Evolutionary conservation across 2,329 filamentous ascomycete species (phyloP), one percentile per base, ranked within the genome.

Genomic region (Colletotrichum falcatum): DNA sequence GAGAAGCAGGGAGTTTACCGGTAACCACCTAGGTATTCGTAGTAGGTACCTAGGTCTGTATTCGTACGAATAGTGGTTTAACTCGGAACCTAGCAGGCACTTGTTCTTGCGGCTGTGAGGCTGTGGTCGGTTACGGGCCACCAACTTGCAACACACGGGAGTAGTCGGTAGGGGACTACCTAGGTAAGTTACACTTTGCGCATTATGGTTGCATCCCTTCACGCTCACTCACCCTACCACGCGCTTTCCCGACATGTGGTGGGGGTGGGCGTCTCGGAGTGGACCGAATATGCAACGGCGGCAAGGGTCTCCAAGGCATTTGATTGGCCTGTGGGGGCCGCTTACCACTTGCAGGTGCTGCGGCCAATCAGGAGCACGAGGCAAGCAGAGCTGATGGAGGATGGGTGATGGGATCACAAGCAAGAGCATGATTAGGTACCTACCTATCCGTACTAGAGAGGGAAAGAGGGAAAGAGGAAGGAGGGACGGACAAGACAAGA

Each of bases 261-360:
- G 67, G 58, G 58, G 64, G 26, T 58, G 37, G 37, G 28, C 39
- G 59, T 68, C 48, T 51, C 60, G 60, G 35, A 62, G 26, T 28
- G 46, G 48, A 62, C 60, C 60, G 48, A 53, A 39, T 23, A 61
- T 61, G 58, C 23, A 61, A 51, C 48, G 30, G n/a, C 42, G n/a
- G 11, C 9, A 49, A n/a, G 33, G 20, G 5, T 1, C 20, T 2
- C 14, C 5, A 3, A 3, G 3, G 14, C 0, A 39, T 11, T 26
- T 39, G 11, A 56, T 56, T 56, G 53, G 33, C n/a, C 26, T 12
- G 6, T 5, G 3, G 20, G 33, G 30, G 30, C 12, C 23, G 42
- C 42, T 49, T 16, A 20, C 18, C 9, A 18, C 0, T n/a, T n/a
- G 16, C 14, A 11, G 14, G 14, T 49, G 23, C n/a, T n/a, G 16